Conservation (phyloP, 495 filamentous ascomycete genomes). For the Penicillium paradoxum region DNA sequence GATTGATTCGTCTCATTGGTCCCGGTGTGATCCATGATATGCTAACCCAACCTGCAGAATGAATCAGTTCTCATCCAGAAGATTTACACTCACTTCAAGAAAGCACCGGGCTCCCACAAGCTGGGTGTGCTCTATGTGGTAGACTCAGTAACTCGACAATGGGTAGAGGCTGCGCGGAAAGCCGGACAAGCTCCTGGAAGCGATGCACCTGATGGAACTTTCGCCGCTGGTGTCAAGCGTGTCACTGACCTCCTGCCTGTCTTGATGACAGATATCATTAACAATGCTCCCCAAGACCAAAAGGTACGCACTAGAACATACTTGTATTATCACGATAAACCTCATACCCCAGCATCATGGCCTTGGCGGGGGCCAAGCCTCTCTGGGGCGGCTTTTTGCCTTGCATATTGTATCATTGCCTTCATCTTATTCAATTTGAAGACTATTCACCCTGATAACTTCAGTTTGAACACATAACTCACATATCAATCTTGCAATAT, state of each 20-base stretch:
- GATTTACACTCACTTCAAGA: constrained; percentile 95
- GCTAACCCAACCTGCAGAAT: constrained; percentile 60
- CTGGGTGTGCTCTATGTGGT: constrained; percentile 99
- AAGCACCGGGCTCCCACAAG: constrained; percentile 90
- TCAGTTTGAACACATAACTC: constrained; percentile 31
- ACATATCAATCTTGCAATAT: constrained; percentile 44
- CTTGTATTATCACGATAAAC: constrained; percentile 16
- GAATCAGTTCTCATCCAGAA: constrained; percentile 95
- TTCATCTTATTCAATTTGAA: constrained; percentile 19
- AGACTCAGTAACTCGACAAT: constrained; percentile 99
- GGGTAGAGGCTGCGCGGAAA: constrained; percentile 90
- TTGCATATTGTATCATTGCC: constrained; percentile 19
- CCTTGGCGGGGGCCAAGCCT: neutral
- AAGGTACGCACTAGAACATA: constrained; percentile 74
- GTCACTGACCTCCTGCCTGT: constrained; percentile 90
- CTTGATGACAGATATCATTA: constrained; percentile 93
- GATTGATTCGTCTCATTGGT: constrained; percentile 1
- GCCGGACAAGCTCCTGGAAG: constrained; percentile 73
- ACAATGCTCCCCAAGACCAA: constrained; percentile 86
- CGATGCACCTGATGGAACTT: constrained; percentile 80
- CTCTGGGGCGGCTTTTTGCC: neutral
- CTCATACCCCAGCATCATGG: neutral
- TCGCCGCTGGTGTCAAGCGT: constrained; percentile 91
- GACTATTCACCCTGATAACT: constrained; percentile 15
- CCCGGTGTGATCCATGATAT: neutral